phyloP scores from a whole-genome alignment of 192 early-diverging fungal species.

The Coemansia sp. region DNA sequence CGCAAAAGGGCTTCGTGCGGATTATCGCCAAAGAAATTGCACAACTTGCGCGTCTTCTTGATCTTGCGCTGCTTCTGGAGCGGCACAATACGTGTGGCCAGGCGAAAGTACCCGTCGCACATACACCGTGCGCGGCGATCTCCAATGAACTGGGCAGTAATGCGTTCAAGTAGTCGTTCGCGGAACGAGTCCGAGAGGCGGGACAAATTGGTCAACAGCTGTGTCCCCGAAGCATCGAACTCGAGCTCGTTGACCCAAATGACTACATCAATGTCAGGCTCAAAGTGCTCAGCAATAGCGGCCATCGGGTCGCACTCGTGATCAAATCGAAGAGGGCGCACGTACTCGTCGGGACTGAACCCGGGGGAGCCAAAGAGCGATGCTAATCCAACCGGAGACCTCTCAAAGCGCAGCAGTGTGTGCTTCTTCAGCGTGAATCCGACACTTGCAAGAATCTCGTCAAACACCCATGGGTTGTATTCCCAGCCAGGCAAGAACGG shows the following conservation, averaged over 20 bases:
- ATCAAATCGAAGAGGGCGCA: slow-evolving; percentile 31
- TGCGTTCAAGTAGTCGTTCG: slow-evolving; percentile 45
- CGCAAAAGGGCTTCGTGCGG: slow-evolving; percentile 59
- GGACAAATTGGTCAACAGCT: slow-evolving; percentile 26
- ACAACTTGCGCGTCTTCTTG: slow-evolving; percentile 64
- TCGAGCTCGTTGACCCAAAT: slow-evolving; percentile 57
- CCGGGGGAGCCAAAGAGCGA: slow-evolving; percentile 23
- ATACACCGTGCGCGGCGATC: slow-evolving; percentile 16
- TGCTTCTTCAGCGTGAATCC: slow-evolving; percentile 76
- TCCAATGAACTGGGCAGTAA: slow-evolving; percentile 48
- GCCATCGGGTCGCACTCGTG: slow-evolving; percentile 42
- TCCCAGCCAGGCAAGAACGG: slow-evolving; percentile 60
- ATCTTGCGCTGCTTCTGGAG: slow-evolving; percentile 61
- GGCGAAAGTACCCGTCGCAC: slow-evolving; percentile 59
- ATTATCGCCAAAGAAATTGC: slow-evolving; percentile 69
- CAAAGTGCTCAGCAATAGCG: slow-evolving; percentile 37
- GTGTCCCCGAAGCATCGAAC: slow-evolving; percentile 15
- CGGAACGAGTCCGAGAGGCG: slow-evolving; percentile 37
- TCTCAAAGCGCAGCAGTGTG: slow-evolving; percentile 72
- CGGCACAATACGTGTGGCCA: slow-evolving; percentile 49
- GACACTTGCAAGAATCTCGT: slow-evolving; percentile 76
- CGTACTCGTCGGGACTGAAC: slow-evolving; percentile 25
- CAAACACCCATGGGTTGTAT: slow-evolving; percentile 70
- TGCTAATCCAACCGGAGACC: slow-evolving; percentile 46
- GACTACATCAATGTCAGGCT: slow-evolving; percentile 52